These are phyloP conservation scores for Suhomyces sp. DNA, from an alignment of 805 yeast genomes.

Conservation along the genomic window DNA sequence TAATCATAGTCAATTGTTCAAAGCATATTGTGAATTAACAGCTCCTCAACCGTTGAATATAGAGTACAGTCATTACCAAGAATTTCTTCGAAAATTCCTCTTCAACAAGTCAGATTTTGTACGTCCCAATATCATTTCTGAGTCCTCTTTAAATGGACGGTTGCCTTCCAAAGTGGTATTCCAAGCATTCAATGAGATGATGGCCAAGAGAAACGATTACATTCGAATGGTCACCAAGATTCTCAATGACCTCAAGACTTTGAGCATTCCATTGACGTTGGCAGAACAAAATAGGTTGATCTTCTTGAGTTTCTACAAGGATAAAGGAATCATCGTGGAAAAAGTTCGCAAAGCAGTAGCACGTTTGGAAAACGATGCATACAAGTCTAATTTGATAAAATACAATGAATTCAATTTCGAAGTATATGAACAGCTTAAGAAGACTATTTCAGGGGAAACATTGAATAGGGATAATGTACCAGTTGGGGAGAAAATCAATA, in stretches of 20 bases:
- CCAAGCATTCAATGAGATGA: conserved; percentile 19
- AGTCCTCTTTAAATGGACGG: conserved; percentile 6
- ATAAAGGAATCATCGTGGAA: conserved; percentile 21
- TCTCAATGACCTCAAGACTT: conserved; percentile 26
- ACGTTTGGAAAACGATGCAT: not conserved
- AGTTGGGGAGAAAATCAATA: conserved; percentile 7
- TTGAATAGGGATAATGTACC: conserved; percentile 11
- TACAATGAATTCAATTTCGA: conserved; percentile 19
- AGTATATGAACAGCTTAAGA: conserved; percentile 18
- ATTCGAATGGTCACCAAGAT: conserved; percentile 22
- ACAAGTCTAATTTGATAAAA: not conserved
- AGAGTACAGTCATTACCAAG: conserved; percentile 25
- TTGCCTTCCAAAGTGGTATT: conserved; percentile 5
- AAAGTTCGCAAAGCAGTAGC: conserved; percentile 9
- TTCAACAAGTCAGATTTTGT: conserved; percentile 24
- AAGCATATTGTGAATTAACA: conserved; percentile 26
- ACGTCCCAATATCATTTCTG: conserved; percentile 23
- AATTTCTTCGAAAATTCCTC: conserved; percentile 23
- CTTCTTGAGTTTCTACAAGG: conserved; percentile 32
- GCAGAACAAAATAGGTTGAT: conserved; percentile 31
- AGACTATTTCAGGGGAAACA: conserved; percentile 6
- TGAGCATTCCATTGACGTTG: conserved; percentile 27
- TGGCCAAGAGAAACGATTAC: conserved; percentile 19
- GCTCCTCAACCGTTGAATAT: conserved; percentile 26
- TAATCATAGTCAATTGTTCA: conserved; percentile 26